Percentiles rank a stretch among this genome's conserved stretches.
Conservation (phyloP, 2,329 filamentous ascomycete genomes). For the Aspergillaceae sp. region DNA sequence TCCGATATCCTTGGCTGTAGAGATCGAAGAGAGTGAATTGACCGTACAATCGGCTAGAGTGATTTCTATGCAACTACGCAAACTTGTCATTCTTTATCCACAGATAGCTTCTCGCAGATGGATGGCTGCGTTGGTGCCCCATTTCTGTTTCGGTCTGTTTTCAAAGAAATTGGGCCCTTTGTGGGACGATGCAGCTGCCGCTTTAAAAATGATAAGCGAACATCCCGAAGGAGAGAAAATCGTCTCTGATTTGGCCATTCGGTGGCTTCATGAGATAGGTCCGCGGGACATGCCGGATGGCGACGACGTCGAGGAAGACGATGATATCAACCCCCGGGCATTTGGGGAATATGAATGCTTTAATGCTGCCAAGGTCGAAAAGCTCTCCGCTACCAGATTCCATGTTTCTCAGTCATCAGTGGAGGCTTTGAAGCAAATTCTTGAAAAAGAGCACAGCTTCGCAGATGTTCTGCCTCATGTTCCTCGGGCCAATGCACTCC, state of each 20-base stretch:
- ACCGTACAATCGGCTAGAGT: slow-evolving; percentile 65
- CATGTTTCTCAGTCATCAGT: slow-evolving; percentile 46
- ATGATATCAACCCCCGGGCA: slow-evolving; percentile 10
- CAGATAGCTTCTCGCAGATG: slow-evolving; percentile 52
- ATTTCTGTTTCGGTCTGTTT: slow-evolving; percentile 81
- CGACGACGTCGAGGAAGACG: slow-evolving; percentile 5
- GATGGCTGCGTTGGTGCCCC: slow-evolving; percentile 63
- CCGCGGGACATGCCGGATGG: slow-evolving; percentile 17
- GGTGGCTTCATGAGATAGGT: slow-evolving; percentile 56
- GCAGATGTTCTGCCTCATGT: slow-evolving; percentile 31
- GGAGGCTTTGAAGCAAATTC: slow-evolving; percentile 53
- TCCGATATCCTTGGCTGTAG: slow-evolving; percentile 53
- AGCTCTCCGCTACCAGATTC: slow-evolving; percentile 45
- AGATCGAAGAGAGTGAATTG: slow-evolving; percentile 73
- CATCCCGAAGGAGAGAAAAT: slow-evolving; percentile 62
- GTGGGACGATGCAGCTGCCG: slow-evolving; percentile 74
- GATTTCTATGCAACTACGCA: slow-evolving; percentile 78
- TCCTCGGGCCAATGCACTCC: slow-evolving; percentile 68
- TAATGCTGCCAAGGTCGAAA: slow-evolving; percentile 56
- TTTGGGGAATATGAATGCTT: slow-evolving; percentile 68
- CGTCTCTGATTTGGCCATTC: slow-evolving; percentile 63
- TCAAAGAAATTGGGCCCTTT: slow-evolving; percentile 76
- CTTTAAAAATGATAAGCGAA: slow-evolving; percentile 66
- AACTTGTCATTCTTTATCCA: slow-evolving; percentile 59
- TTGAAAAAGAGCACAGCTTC: slow-evolving; percentile 52